Conservation (phyloP, 148 eudicot genomes). For the Vaccinium darrowii region DNA sequence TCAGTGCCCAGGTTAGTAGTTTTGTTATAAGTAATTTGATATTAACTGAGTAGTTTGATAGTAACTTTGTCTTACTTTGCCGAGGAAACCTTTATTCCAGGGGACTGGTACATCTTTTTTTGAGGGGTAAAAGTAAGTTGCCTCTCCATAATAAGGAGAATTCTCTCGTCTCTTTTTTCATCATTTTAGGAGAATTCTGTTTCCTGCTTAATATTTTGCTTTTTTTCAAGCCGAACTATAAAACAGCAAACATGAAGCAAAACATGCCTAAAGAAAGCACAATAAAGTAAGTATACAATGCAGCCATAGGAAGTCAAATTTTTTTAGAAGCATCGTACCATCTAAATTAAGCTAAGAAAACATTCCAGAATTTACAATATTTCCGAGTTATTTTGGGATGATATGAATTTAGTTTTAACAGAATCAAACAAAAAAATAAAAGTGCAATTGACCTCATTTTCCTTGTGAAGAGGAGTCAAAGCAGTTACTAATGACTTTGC, state of each 20-base stretch:
- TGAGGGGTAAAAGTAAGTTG: too few relatives aligned
- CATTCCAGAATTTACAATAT: conserved; percentile 2
- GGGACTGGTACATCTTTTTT: too few relatives aligned
- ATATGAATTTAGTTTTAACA: not conserved
- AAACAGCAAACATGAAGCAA: not conserved
- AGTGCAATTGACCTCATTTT: conserved; percentile 51
- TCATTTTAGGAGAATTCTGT: too few relatives aligned
- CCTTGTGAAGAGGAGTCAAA: conserved; percentile 62
- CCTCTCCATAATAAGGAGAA: too few relatives aligned
- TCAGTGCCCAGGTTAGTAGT: not conserved
- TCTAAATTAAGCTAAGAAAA: not conserved
- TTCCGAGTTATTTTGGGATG: too few relatives aligned
- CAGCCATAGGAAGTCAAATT: not conserved
- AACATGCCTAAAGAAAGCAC: not conserved
- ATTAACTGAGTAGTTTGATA: too few relatives aligned
- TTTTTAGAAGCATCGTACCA: not conserved
- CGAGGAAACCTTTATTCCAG: too few relatives aligned
- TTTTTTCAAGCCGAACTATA: too few relatives aligned
- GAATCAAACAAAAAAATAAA: not conserved
- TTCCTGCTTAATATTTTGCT: too few relatives aligned
- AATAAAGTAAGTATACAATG: not conserved
- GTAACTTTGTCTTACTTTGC: too few relatives aligned
- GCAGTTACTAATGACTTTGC: conserved; percentile 55
- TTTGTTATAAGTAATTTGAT: too few relatives aligned
- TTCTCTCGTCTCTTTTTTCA: too few relatives aligned